Evolutionary conservation across 805 yeast species (phyloP).

Genomic region (Maudiozyma saulgeensis): DNA sequence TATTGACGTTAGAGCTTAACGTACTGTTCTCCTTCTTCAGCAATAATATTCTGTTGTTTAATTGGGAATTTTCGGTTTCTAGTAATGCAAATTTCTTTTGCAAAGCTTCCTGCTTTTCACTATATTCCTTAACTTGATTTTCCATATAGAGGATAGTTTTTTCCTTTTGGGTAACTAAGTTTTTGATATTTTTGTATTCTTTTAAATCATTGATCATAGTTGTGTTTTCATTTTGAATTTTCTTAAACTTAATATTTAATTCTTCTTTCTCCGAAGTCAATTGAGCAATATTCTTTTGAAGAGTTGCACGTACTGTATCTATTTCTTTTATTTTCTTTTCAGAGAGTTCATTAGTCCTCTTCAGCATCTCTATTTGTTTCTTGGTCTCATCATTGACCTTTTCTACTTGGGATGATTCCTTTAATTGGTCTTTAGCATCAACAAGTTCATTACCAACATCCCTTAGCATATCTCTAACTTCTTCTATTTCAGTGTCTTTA

Average conservation of each 20-base stretch:
- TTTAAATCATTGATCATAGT: slow-evolving; percentile 13
- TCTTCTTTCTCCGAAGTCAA: not conserved
- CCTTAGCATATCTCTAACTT: slow-evolving; percentile 63
- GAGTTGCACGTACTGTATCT: slow-evolving; percentile 12
- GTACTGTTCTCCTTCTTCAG: slow-evolving; percentile 32
- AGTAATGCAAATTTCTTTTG: slow-evolving; percentile 23
- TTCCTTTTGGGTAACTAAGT: slow-evolving; percentile 27
- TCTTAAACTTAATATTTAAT: slow-evolving; percentile 1
- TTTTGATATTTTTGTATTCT: slow-evolving; percentile 15
- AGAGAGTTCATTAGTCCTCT: not conserved
- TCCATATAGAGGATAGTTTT: slow-evolving; percentile 33
- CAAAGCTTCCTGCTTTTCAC: slow-evolving; percentile 18
- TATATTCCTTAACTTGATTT: slow-evolving; percentile 33
- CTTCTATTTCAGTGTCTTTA: slow-evolving; percentile 56
- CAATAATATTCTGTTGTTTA: slow-evolving; percentile 23
- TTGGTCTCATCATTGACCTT: not conserved
- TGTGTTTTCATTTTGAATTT: slow-evolving; percentile 12
- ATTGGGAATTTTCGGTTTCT: slow-evolving; percentile 27
- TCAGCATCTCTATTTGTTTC: not conserved
- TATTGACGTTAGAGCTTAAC: slow-evolving; percentile 31
- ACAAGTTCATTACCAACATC: slow-evolving; percentile 76
- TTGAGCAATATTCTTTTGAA: slow-evolving; percentile 6
- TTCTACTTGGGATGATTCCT: slow-evolving; percentile 17
- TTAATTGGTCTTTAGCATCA: slow-evolving; percentile 50
- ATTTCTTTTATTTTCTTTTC: not conserved